phyloP scores from a whole-genome alignment of 139 green algal genomes.

The Pleodorina starrii region DNA sequence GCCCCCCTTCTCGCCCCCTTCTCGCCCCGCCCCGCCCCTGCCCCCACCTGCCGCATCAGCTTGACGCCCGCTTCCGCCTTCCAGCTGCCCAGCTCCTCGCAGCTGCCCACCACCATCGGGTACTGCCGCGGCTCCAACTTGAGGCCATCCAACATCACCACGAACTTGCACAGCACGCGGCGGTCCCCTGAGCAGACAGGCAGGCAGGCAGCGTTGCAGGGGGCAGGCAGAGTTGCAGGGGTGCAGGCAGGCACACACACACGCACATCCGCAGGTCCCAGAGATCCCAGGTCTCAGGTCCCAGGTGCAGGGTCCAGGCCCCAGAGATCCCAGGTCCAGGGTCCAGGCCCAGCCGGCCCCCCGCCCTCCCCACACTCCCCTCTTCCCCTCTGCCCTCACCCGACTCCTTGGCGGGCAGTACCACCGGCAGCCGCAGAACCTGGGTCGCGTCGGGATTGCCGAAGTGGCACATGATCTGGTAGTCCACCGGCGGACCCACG shows the following conservation, averaged over 20 bases:
- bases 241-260: too few species aligned
- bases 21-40: background rate
- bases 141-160: slow-evolving; percentile 22
- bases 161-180: slow-evolving; percentile 30
- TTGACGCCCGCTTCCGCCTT: background rate
- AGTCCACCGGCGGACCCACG: background rate
- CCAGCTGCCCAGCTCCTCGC: slow-evolving; percentile 26
- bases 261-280: too few species aligned
- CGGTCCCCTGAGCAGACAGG: slow-evolving; percentile 18
- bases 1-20: too few species aligned
- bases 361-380: too few species aligned
- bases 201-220: too few species aligned
- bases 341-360: too few species aligned
- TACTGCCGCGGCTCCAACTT: slow-evolving; percentile 38
- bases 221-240: too few species aligned
- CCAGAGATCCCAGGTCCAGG: too few species aligned
- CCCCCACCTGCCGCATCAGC: slow-evolving; percentile 39
- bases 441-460: slow-evolving; percentile 23
- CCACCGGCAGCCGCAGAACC: slow-evolving; percentile 37
- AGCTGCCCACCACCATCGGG: slow-evolving; percentile 32
- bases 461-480: slow-evolving; percentile 37
- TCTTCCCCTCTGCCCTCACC: too few species aligned
- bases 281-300: too few species aligned
- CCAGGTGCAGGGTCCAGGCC: too few species aligned
- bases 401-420: slow-evolving; percentile 20